These are phyloP conservation scores for Lachancea kluyveri DNA, from an alignment of 805 yeast species.

Conservation along the genomic window DNA sequence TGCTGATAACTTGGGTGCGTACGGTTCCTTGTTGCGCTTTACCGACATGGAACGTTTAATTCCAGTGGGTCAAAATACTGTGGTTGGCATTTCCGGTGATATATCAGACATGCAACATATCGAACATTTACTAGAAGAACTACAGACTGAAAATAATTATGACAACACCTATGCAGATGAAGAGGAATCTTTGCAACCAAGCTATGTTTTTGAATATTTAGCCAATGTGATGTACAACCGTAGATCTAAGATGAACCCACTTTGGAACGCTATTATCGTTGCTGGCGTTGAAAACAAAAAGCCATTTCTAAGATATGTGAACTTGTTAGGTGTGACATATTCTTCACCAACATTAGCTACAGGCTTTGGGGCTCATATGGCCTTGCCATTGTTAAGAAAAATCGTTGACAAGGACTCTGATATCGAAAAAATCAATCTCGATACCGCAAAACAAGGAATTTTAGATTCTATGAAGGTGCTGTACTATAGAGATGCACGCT, in stretches of 20 bases:
- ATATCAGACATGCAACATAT: conserved; percentile 87
- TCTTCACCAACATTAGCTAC: conserved; percentile 87
- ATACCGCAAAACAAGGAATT: conserved; percentile 70
- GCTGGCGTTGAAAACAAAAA: conserved; percentile 75
- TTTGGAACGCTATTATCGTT: conserved; percentile 91
- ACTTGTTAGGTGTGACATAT: conserved; percentile 86
- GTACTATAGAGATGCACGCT: conserved; percentile 94
- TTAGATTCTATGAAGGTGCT: conserved; percentile 88
- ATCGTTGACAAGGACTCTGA: conserved; percentile 76
- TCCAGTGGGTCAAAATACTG: conserved; percentile 76
- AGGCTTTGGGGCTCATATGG: conserved; percentile 94
- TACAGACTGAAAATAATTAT: conserved; percentile 73
- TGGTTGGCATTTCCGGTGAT: conserved; percentile 94
- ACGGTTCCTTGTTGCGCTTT: conserved; percentile 88
- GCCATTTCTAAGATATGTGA: conserved; percentile 81
- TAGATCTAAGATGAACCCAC: conserved; percentile 89
- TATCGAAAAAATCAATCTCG: conserved; percentile 59
- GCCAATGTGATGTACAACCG: conserved; percentile 79
- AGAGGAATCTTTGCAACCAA: conserved; percentile 69
- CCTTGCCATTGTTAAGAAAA: conserved; percentile 84
- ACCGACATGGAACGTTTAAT: conserved; percentile 78
- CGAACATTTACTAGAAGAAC: conserved; percentile 65
- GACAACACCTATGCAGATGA: conserved; percentile 44
- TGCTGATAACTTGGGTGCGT: conserved; percentile 89
- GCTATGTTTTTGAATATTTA: conserved; percentile 81